Percentiles rank a stretch among this genome's conserved stretches.
phyloP scores from a whole-genome alignment of 345 rosid genomes.

The Brassica cretica region DNA sequence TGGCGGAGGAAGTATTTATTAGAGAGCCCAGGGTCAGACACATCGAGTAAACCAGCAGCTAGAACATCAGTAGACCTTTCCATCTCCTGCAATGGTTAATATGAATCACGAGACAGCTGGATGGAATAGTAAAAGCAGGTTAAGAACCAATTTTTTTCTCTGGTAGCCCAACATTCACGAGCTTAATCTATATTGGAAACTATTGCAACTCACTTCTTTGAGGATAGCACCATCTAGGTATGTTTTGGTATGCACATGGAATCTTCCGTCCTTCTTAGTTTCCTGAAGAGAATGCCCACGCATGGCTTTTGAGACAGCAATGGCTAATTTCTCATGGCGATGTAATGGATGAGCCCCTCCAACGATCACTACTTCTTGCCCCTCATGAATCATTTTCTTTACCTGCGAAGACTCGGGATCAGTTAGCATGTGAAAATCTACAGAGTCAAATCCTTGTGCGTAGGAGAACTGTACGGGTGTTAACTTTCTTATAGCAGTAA shows the following conservation, averaged over 20 bases:
- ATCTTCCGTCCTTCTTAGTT: conserved; percentile 90
- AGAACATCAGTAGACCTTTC: conserved; percentile 95
- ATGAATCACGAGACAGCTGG: conserved; percentile 6
- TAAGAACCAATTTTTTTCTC: not conserved
- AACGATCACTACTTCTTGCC: conserved; percentile 87
- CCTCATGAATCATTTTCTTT: conserved; percentile 27
- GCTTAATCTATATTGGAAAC: conserved; percentile 13
- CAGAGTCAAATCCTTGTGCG: not conserved
- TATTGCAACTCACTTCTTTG: conserved; percentile 67
- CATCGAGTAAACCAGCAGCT: conserved; percentile 96
- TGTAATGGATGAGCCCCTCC: conserved; percentile 89
- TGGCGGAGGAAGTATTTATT: conserved; percentile 87
- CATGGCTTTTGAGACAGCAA: conserved; percentile 97
- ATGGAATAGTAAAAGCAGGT: conserved; percentile 22
- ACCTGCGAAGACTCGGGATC: not conserved
- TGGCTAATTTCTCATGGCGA: conserved; percentile 92
- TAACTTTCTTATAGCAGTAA: conserved; percentile 13
- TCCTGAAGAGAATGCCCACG: conserved; percentile 95
- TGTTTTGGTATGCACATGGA: conserved; percentile 92
- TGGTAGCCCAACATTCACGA: conserved; percentile 13
- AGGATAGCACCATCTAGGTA: conserved; percentile 94
- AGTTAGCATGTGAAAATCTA: not conserved
- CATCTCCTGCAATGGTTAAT: conserved; percentile 73
- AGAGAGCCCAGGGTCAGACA: conserved; percentile 94
- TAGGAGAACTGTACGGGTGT: not conserved